phyloP scores from a whole-genome alignment of 305 asterid species.

The Solanum hybrid region DNA sequence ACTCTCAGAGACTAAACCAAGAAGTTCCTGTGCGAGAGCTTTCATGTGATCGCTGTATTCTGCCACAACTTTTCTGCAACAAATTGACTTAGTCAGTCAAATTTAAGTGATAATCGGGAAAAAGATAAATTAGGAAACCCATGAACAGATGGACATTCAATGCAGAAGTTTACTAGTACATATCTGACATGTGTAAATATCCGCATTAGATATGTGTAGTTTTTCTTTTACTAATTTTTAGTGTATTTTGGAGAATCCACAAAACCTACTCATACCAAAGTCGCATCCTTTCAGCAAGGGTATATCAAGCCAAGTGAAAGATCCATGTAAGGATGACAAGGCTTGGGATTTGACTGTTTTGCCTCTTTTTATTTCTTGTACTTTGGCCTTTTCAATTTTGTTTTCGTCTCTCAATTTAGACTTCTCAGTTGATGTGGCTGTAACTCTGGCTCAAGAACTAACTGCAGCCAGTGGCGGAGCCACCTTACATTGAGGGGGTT shows the following conservation, averaged over 20 bases:
- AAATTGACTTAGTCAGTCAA: conserved; percentile 8
- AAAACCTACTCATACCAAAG: background rate
- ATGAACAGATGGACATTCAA: background rate
- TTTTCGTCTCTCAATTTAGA: background rate
- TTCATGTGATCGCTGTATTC: conserved; percentile 62
- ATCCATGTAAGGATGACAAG: background rate
- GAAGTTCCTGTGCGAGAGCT: conserved; percentile 51
- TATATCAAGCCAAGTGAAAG: background rate
- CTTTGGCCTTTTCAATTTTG: background rate
- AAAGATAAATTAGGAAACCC: background rate
- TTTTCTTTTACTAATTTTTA: background rate
- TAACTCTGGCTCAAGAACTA: background rate
- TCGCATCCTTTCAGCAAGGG: background rate
- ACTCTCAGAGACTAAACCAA: conserved; percentile 61
- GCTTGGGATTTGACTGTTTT: background rate
- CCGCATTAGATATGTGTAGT: background rate
- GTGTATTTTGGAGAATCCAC: conserved; percentile 3
- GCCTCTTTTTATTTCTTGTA: background rate
- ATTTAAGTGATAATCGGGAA: background rate
- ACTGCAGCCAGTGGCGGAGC: background rate
- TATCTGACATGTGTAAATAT: background rate
- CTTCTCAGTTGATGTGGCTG: background rate
- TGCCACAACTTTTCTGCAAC: conserved; percentile 47
- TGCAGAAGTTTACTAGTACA: background rate
- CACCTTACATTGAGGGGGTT: too few species aligned